Evolutionary conservation across 1,139 yeast genomes (phyloP).

Genomic region (Candida albicans): DNA sequence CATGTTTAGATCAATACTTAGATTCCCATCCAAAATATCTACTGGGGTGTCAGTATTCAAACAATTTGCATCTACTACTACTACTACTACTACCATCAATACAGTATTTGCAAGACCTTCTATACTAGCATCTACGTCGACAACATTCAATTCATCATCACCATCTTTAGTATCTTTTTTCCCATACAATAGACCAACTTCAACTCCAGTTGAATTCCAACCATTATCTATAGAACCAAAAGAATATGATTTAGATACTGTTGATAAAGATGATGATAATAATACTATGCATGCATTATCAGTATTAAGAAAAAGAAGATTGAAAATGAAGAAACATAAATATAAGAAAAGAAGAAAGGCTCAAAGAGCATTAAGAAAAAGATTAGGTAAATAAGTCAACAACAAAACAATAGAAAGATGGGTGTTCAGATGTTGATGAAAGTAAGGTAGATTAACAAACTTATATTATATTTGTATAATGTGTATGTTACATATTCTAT

Average conservation of each 20-base stretch:
- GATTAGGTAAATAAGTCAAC: conserved; percentile 43
- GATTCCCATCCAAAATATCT: conserved; percentile 2
- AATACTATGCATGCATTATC: conserved; percentile 51
- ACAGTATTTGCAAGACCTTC: not conserved
- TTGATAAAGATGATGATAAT: conserved; percentile 15
- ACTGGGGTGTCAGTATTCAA: not conserved
- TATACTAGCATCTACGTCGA: not conserved
- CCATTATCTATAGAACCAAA: not conserved
- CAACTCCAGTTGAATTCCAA: not conserved
- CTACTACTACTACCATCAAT: not conserved
- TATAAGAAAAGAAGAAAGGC: conserved; percentile 71
- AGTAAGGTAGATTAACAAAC: not conserved
- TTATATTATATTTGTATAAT: not conserved
- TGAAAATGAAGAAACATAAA: conserved; percentile 74
- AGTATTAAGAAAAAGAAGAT: conserved; percentile 66
- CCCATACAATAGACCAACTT: no score
- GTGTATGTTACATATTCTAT: not conserved
- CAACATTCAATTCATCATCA: not conserved
- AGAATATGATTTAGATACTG: conserved; percentile 5
- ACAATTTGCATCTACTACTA: conserved; percentile 1
- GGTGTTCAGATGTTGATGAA: not conserved
- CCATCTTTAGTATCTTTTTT: no score
- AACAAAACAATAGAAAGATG: not conserved
- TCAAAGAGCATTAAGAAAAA: conserved; percentile 58
- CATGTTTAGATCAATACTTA: conserved; percentile 10